phyloP scores from a whole-genome alignment of 164 flowering plant genomes.

The Magnolia officinalis region DNA sequence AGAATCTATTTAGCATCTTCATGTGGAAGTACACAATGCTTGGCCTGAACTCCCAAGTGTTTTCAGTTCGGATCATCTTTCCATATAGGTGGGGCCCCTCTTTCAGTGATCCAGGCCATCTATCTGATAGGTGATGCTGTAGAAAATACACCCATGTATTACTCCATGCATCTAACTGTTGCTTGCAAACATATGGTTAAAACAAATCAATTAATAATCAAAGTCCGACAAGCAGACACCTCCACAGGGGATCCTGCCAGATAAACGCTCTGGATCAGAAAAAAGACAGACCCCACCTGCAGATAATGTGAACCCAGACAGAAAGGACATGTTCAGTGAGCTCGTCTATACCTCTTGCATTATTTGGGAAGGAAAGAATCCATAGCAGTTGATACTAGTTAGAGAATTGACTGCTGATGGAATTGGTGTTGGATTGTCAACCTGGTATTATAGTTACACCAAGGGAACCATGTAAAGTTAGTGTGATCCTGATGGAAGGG shows the following conservation, averaged over 20 bases:
- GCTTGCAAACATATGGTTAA: no score
- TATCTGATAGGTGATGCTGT: no score
- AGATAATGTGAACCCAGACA: no score
- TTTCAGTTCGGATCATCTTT: no score
- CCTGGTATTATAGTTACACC: slow-evolving; percentile 18
- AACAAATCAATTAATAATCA: no score
- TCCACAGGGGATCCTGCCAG: not conserved
- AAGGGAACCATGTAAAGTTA: slow-evolving; percentile 20
- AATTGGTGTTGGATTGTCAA: slow-evolving; percentile 21
- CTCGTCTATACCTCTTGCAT: not conserved
- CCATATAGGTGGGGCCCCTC: no score
- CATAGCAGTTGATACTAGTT: not conserved
- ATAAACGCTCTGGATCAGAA: not conserved
- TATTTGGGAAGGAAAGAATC: not conserved
- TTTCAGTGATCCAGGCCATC: no score
- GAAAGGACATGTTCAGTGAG: not conserved
- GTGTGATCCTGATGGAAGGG: slow-evolving; percentile 6
- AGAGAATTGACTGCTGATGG: slow-evolving; percentile 15
- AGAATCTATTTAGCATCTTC: not conserved
- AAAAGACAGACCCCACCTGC: not conserved
- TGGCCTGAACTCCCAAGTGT: no score
- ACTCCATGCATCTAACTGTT: no score
- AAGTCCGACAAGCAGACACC: no score
- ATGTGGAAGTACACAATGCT: not conserved
- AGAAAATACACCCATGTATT: no score